Evolutionary conservation across 2,329 filamentous ascomycete genomes (phyloP), one percentile per base, ranked within the genome.

Genomic region (Talaromyces sp.): DNA sequence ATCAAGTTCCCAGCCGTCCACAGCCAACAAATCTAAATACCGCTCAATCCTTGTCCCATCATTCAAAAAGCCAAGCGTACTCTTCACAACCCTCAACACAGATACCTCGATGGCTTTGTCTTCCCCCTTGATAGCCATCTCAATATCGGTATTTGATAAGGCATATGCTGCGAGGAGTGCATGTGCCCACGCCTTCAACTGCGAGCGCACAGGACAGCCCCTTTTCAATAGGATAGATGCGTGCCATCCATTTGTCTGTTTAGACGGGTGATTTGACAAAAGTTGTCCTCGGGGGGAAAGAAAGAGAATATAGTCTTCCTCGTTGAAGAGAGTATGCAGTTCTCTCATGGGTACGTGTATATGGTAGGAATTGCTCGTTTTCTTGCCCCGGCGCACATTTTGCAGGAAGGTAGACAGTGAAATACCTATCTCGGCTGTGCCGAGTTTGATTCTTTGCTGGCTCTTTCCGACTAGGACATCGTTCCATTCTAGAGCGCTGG

Each of bases 1-100:
- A 51, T 83, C 75, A 42, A 89, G 61, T 70, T 91, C 82, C 89
- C 89, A 92, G 0, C 88, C 88, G 29, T 64, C 73, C 30, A 68
- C 67, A 52, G 60, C 65, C 49, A 86, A 55, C 55, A 71, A 58
- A 55, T 70, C 55, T 47, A 74, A 52, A 76, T 77, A 68, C 65
- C 70, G 61, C 57, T 73, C 66, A 66, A 87, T 83, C 9, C 65
- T 64, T 7, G 62, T 61, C 8, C 72, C 64, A 37, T 72, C 61
- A 42, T 71, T 68, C 54, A 80, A 61, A 42, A 65, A 78, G 2
- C 10, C 66, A 39, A 82, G 72, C 4, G 74, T 76, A 44, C 72
- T 69, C 49, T 77, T 71, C 63, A 77, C 73, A 3, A 73, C 68
- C 50, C 67, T 52, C 3, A 78, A 55, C n/a, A 63, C 41, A 10